Base-by-base conservation (phyloP, 2,329 filamentous ascomycete genomes). In the Chalara sp. region DNA sequence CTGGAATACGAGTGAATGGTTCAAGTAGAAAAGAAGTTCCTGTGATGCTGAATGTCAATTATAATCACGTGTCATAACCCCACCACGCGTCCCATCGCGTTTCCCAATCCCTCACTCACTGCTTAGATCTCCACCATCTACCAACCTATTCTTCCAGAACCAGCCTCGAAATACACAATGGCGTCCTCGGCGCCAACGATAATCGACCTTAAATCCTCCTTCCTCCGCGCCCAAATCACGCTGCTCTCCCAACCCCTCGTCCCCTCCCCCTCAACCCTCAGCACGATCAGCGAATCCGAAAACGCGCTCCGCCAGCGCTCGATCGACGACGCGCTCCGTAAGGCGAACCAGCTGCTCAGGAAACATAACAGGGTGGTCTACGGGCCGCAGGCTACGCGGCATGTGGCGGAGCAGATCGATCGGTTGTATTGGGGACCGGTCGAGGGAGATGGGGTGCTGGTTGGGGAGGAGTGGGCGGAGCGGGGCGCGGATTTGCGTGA, bases 371-470 rank as follows among this genome's bases (percentile, higher is more conserved):
- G 78, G 35, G 76, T 81, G 50, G 81, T 81, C 5, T 87, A 87
- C 64, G 76, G 81, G 12, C 77, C 83, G 0, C 82, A 86, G 58
- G 83, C 84, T n/a, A 80, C 77, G 47, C 77, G 84, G 35, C 83
- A 87, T 60, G 77, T 89, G 13, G 84, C 85, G 2, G 84, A 87
- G 70, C 85, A 89, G 69, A 81, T 89, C 41, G 83, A 87, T 66
- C 68, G 69, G 45, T 68, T 86, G 43, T 89, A 88, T 65, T 76
- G 76, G 65, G 68, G 71, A 41, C 68, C 70, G 1, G 74, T 70
- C 5, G 71, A 72, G 42, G 53, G 57, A 2, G 58, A 50, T 0
- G 67, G 67, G 5, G 68, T 70, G 11, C 21, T 6, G 32, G 10
- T 31, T 6, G 43, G 21, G 7, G 69, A 68, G 5, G 72, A 75